A percentile compares a stretch with the other conserved stretches of the same genome.
These are phyloP conservation scores for Saprolegnia parasitica DNA, from an alignment of 352 stramenopile species.

Conservation along the genomic window DNA sequence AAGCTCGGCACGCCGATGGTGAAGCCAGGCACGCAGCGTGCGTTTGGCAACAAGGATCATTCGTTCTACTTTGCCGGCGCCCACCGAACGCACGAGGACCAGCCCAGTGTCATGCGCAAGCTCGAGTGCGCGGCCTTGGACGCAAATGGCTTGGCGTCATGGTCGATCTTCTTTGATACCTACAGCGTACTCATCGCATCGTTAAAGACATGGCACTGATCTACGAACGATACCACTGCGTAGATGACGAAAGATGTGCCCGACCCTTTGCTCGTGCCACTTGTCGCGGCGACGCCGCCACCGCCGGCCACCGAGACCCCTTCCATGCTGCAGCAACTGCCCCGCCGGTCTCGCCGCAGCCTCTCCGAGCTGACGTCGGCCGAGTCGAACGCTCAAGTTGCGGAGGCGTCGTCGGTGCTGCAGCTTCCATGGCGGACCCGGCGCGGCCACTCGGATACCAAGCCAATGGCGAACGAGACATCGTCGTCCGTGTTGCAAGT, in stretches of 20 bases:
- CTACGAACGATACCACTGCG: neutral
- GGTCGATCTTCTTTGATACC: slow-evolving; percentile 14
- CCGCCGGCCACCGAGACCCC: neutral
- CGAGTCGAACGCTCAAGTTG: neutral
- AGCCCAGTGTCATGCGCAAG: neutral
- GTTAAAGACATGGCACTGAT: neutral
- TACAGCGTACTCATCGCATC: slow-evolving; percentile 6
- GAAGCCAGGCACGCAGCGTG: neutral
- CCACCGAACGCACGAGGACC: slow-evolving; percentile 7
- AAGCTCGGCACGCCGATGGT: slow-evolving; percentile 8
- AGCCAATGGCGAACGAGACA: neutral
- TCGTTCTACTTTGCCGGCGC: slow-evolving; percentile 16
- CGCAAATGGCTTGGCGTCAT: slow-evolving; percentile 18
- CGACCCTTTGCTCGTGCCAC: neutral
- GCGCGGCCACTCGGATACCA: neutral
- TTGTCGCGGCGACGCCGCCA: neutral
- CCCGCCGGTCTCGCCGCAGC: neutral
- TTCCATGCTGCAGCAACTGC: no score
- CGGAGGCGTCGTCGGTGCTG: neutral
- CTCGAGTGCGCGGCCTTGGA: slow-evolving; percentile 15
- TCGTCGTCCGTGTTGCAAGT: no score
- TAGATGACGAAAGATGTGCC: neutral
- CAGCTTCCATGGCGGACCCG: neutral
- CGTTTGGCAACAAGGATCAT: slow-evolving; percentile 3
- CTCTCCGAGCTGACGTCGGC: neutral